phyloP scores from a whole-genome alignment of 345 rosid species.

The Euclidium syriacum region DNA sequence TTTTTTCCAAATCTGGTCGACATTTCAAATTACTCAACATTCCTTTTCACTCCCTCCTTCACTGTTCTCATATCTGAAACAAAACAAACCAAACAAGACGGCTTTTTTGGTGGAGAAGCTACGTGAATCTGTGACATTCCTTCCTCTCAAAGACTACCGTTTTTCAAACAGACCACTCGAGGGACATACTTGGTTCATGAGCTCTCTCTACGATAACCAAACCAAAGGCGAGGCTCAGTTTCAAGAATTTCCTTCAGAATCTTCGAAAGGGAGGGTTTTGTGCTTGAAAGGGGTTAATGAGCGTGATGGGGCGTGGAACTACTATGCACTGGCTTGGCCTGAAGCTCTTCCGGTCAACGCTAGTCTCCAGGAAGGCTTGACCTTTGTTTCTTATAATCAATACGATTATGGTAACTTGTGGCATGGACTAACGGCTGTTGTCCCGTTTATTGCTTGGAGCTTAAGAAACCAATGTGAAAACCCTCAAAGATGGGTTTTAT shows the following conservation, averaged over 20 bases:
- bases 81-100: too few relatives aligned
- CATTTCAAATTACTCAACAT: not conserved
- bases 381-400: conserved; percentile 67
- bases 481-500: conserved; percentile 62
- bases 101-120: conserved; percentile 35
- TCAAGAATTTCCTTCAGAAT: conserved; percentile 58
- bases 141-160: conserved; percentile 59
- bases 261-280: conserved; percentile 46
- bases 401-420: conserved; percentile 58
- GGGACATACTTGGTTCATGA: conserved; percentile 83
- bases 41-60: not conserved
- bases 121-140: conserved; percentile 48
- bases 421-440: conserved; percentile 55
- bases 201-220: conserved; percentile 54
- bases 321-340: conserved; percentile 64
- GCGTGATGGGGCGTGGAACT: conserved; percentile 72
- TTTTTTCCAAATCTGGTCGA: not conserved
- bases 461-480: conserved; percentile 35
- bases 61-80: too few relatives aligned
- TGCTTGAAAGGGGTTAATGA: conserved; percentile 58
- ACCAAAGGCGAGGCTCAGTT: conserved; percentile 60
- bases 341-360: conserved; percentile 53
- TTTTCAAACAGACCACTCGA: conserved; percentile 38
- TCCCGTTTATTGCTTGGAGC: conserved; percentile 72
- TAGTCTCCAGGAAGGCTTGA: conserved; percentile 45